Conservation (phyloP, 2,329 filamentous ascomycete genomes). For the Talaromyces marneffei region DNA sequence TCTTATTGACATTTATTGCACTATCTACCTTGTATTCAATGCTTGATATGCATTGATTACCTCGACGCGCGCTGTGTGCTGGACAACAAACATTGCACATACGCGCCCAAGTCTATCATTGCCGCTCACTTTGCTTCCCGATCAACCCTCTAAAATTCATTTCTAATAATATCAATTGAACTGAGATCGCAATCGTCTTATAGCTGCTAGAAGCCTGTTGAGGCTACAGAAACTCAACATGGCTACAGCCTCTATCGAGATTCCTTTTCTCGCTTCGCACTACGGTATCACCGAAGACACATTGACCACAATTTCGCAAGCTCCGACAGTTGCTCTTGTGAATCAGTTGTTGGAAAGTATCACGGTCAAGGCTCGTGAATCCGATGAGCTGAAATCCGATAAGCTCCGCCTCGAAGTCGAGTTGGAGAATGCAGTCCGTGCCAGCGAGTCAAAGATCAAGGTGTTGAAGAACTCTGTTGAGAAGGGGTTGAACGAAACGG, state of each 20-base stretch:
- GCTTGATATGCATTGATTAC: constrained; percentile 9
- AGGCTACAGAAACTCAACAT: constrained; percentile 33
- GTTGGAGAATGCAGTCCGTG: constrained; percentile 81
- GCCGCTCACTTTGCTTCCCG: not conserved
- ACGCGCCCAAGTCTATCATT: constrained; percentile 4
- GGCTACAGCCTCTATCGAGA: constrained; percentile 52
- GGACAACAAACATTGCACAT: not conserved
- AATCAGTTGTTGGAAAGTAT: constrained; percentile 68
- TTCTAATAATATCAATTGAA: not conserved
- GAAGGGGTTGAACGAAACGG: constrained; percentile 75
- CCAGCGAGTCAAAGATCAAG: constrained; percentile 74
- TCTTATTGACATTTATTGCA: constrained; percentile 14
- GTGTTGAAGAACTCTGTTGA: constrained; percentile 75
- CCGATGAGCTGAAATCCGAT: constrained; percentile 73
- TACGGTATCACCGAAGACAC: constrained; percentile 54
- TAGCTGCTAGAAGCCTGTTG: constrained; percentile 9
- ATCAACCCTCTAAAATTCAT: not conserved
- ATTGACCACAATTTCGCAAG: constrained; percentile 50
- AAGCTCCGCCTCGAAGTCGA: constrained; percentile 89
- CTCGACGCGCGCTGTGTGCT: constrained; percentile 7
- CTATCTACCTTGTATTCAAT: not conserved
- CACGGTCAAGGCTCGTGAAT: constrained; percentile 71
- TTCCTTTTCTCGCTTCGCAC: constrained; percentile 54
- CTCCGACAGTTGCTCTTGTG: constrained; percentile 70
- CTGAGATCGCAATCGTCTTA: not conserved